Evolutionary conservation across 495 filamentous ascomycete genomes (phyloP).

Genomic region (Penicillium psychrofluorescens): DNA sequence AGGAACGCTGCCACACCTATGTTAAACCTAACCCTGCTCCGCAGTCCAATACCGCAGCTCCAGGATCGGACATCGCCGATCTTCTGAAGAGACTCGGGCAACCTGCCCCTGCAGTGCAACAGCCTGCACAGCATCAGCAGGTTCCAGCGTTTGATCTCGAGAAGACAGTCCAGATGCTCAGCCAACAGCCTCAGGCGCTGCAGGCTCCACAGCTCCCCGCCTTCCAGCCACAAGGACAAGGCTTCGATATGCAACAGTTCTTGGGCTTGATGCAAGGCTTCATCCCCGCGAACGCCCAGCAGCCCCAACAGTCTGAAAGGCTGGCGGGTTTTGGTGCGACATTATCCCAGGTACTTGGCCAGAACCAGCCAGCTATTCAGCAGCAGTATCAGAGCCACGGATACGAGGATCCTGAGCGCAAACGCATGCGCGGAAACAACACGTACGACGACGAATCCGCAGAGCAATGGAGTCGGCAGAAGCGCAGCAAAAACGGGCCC

Average conservation of each 20-base stretch:
- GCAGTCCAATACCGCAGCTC: constrained; percentile 18
- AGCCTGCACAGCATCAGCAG: constrained; percentile 22
- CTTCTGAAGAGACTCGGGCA: constrained; percentile 42
- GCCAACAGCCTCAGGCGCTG: no score
- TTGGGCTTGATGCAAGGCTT: no score
- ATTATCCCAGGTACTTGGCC: no score
- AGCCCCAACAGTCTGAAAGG: no score
- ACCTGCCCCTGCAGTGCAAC: constrained; percentile 13
- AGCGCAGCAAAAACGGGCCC: constrained; percentile 22
- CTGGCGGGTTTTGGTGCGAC: no score
- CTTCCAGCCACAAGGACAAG: background rate
- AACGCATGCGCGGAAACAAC: constrained; percentile 30
- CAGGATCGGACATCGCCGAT: constrained; percentile 37
- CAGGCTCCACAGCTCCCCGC: no score
- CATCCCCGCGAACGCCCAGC: no score
- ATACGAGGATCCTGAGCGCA: constrained; percentile 39
- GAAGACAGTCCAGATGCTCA: constrained; percentile 35
- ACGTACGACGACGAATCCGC: constrained; percentile 24
- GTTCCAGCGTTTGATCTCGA: constrained; percentile 34
- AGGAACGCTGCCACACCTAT: constrained; percentile 35
- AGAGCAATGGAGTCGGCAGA: constrained; percentile 22
- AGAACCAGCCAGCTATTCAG: constrained; percentile 4
- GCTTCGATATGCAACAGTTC: background rate
- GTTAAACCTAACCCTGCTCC: constrained; percentile 30
- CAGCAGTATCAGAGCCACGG: constrained; percentile 13